A percentile compares a stretch with the other conserved stretches of the same genome.
Conservation (phyloP, 208 protist genomes). For the Crithidia fasciculata region DNA sequence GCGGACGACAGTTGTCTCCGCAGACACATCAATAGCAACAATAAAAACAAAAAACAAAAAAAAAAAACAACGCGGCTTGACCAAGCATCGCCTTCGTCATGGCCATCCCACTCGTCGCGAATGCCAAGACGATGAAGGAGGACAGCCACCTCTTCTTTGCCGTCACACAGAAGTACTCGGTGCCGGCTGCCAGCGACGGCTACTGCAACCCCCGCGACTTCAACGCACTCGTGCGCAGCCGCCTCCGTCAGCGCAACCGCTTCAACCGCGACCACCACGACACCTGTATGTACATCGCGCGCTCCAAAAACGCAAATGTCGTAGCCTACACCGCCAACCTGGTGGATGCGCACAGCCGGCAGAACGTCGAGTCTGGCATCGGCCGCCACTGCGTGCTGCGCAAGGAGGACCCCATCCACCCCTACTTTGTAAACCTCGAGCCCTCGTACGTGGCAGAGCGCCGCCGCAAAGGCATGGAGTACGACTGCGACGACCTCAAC, state of each 20-base stretch:
- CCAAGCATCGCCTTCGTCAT: not conserved
- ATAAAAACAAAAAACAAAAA: constrained; percentile 13
- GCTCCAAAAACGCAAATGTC: constrained; percentile 81
- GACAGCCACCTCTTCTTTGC: constrained; percentile 38
- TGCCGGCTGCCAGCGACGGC: constrained; percentile 31
- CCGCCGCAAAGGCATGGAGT: constrained; percentile 41
- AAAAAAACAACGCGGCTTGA: not conserved
- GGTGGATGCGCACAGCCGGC: constrained; percentile 13
- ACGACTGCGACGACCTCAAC: constrained; percentile 72
- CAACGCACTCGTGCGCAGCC: constrained; percentile 43
- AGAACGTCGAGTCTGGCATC: constrained; percentile 36
- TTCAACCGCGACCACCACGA: constrained; percentile 76
- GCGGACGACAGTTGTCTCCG: too few species aligned
- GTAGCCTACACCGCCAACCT: constrained; percentile 78
- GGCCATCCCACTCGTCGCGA: constrained; percentile 18
- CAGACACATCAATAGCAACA: not conserved
- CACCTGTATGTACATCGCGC: constrained; percentile 83
- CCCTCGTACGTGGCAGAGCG: constrained; percentile 60
- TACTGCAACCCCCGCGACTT: constrained; percentile 39
- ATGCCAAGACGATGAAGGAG: constrained; percentile 30
- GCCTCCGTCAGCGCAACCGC: constrained; percentile 53
- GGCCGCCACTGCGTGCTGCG: constrained; percentile 41
- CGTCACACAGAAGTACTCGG: constrained; percentile 29
- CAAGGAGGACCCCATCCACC: constrained; percentile 56
- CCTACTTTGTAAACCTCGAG: constrained; percentile 79